Conservation (phyloP, 2,329 filamentous ascomycete species). For the Canariomyces notabilis region DNA sequence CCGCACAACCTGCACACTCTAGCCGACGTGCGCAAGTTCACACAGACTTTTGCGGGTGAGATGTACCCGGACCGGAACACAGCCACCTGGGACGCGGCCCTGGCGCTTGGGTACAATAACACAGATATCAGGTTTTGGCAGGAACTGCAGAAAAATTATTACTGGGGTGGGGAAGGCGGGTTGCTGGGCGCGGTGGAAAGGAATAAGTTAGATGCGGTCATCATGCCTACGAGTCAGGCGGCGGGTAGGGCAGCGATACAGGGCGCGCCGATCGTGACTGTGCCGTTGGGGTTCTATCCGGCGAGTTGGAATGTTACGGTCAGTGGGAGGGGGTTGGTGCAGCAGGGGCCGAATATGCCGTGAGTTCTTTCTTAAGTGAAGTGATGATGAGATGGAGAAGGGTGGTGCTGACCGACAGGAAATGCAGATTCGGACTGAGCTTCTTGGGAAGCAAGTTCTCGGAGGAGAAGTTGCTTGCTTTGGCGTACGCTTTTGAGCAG, state of each 20-base stretch:
- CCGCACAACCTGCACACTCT: slow-evolving; percentile 51
- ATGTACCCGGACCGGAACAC: slow-evolving; percentile 56
- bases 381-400: too few species aligned
- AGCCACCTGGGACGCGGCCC: slow-evolving; percentile 46
- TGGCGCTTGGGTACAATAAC: slow-evolving; percentile 51
- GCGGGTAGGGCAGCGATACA: slow-evolving; percentile 48
- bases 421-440: slow-evolving; percentile 55
- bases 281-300: slow-evolving; percentile 59
- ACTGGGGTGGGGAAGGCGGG: slow-evolving; percentile 51
- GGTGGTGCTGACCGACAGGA: too few species aligned
- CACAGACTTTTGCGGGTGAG: slow-evolving; percentile 46
- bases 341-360: slow-evolving; percentile 42
- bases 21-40: slow-evolving; percentile 49
- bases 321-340: too few species aligned
- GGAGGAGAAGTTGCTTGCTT: slow-evolving; percentile 57
- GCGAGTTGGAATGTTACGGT: too few species aligned
- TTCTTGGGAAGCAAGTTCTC: slow-evolving; percentile 59
- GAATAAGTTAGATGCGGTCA: slow-evolving; percentile 55
- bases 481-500: slow-evolving; percentile 67
- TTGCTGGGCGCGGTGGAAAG: slow-evolving; percentile 54
- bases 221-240: slow-evolving; percentile 51
- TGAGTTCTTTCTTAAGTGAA: too few species aligned
- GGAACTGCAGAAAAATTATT: too few species aligned
- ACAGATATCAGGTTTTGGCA: too few species aligned
- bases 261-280: slow-evolving; percentile 56